Evolutionary conservation across 2,329 filamentous ascomycete species (phyloP).

Genomic region (Talaromyces sp.): DNA sequence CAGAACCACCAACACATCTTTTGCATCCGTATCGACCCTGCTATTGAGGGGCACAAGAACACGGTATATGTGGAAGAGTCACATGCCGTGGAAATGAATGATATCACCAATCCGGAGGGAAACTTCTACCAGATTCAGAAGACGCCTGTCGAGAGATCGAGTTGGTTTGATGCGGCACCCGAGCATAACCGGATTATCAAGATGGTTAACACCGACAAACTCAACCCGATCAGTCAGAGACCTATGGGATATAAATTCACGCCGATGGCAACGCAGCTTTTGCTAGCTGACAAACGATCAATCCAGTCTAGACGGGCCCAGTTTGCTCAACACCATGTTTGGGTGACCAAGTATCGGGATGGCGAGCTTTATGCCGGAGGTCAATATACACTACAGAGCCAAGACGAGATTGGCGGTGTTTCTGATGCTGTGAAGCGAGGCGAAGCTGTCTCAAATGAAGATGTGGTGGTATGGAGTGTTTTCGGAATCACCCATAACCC

Average conservation of each 20-base stretch:
- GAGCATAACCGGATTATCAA: constrained; percentile 53
- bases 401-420: constrained; percentile 42
- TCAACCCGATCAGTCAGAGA: constrained; percentile 53
- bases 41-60: constrained; percentile 55
- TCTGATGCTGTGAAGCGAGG: constrained; percentile 41
- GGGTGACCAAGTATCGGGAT: constrained; percentile 53
- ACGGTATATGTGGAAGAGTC: constrained; percentile 55
- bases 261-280: constrained; percentile 54
- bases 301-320: constrained; percentile 52
- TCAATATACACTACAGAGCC: constrained; percentile 52
- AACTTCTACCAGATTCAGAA: constrained; percentile 49
- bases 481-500: constrained; percentile 30
- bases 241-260: constrained; percentile 57
- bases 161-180: constrained; percentile 46
- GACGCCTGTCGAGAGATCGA: constrained; percentile 46
- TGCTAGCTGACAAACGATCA: constrained; percentile 54
- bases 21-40: constrained; percentile 61
- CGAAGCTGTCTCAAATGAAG: constrained; percentile 29
- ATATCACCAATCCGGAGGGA: constrained; percentile 51
- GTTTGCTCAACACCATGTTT: constrained; percentile 55
- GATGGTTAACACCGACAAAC: constrained; percentile 53
- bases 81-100: constrained; percentile 55
- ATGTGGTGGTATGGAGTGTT: constrained; percentile 31
- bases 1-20: constrained; percentile 64
- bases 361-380: constrained; percentile 54